These are phyloP conservation scores for Sordariomycetes sp. DNA, from an alignment of 2,329 filamentous ascomycete genomes.

Conservation along the genomic window DNA sequence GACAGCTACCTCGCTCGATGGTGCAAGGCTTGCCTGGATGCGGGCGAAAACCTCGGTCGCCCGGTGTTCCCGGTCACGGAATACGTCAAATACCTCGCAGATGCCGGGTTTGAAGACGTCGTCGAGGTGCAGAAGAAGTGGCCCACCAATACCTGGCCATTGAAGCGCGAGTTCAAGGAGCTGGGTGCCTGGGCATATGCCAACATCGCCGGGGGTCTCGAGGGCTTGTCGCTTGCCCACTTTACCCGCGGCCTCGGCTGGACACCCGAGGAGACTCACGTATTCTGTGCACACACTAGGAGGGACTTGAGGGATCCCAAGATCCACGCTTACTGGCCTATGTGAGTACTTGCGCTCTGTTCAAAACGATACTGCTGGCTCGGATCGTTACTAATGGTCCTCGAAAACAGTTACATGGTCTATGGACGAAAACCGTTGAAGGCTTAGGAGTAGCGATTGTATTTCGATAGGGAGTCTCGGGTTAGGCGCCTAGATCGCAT, in stretches of 20 bases:
- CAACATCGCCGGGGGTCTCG: constrained; percentile 21
- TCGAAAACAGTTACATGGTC: neutral
- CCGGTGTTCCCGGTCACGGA: constrained; percentile 5
- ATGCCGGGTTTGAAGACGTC: constrained; percentile 12
- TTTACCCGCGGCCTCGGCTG: constrained; percentile 27
- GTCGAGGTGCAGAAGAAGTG: constrained; percentile 18
- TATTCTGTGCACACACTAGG: constrained; percentile 21
- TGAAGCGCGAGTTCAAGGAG: constrained; percentile 39
- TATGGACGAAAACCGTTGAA: neutral
- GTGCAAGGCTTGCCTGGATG: constrained; percentile 10
- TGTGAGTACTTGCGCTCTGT: constrained; percentile 16
- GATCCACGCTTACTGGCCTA: constrained; percentile 27
- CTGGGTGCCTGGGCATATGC: constrained; percentile 29
- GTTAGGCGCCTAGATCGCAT: no score
- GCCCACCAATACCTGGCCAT: constrained; percentile 42
- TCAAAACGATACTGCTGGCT: neutral
- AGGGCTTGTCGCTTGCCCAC: constrained; percentile 24
- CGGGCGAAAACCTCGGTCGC: constrained; percentile 11
- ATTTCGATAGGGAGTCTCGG: no score
- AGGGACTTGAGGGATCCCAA: constrained; percentile 21
- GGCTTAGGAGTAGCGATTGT: no score
- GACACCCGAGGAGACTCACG: constrained; percentile 19
- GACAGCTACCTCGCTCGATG: constrained; percentile 12
- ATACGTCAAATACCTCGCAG: constrained; percentile 5
- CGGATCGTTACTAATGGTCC: neutral